Evolutionary conservation across 208 protist species (phyloP), one percentile per base, ranked within the genome.

Genomic region (Trypanosoma theileri): DNA sequence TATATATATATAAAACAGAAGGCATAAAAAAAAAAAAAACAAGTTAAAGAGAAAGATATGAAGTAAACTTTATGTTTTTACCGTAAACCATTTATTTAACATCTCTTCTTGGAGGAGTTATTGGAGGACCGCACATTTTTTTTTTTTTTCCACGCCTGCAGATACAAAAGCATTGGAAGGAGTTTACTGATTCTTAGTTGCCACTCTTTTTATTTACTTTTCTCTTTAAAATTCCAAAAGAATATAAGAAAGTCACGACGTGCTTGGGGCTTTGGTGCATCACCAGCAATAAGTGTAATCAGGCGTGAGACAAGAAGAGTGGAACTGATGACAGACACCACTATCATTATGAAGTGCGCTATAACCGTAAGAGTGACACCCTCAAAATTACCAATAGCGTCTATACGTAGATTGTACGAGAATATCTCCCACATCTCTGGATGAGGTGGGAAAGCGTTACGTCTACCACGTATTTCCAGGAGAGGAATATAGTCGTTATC

Each of bases 241-340:
- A 71, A 71, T 21, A 71, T 57, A 46, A 71, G 42, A 35, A 71
- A 71, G 48, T 71, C 66, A 14, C 16, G 26, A 12, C 57, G 66
- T 58, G 45, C n/a, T 7, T 28, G 46, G 56, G 55, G 57, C 19
- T 19, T 52, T 8, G 66, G 44, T 4, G 42, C 57, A 64, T 62
- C 22, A 17, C 58, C 59, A 11, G n/a, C 59, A 7, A 60, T 52
- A 26, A 14, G 12, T 21, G 11, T 21, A 54, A 66, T 21, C 44
- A 73, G 13, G 17, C 59, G 19, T 44, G 68, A 59, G 3, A 60
- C 52, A 16, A 60, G 10, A 12, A 59, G 21, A 22, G 24, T 19
- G 40, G 53, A 31, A 4, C 54, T 44, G 0, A 65, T 48, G 3
- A 42, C 9, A 45, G 17, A 17, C 14, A 41, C 41, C 31, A 54